Evolutionary conservation across 768 basidiomycete genomes (phyloP), one percentile per base, ranked within the genome.

Genomic region (Exidia glandulosa): DNA sequence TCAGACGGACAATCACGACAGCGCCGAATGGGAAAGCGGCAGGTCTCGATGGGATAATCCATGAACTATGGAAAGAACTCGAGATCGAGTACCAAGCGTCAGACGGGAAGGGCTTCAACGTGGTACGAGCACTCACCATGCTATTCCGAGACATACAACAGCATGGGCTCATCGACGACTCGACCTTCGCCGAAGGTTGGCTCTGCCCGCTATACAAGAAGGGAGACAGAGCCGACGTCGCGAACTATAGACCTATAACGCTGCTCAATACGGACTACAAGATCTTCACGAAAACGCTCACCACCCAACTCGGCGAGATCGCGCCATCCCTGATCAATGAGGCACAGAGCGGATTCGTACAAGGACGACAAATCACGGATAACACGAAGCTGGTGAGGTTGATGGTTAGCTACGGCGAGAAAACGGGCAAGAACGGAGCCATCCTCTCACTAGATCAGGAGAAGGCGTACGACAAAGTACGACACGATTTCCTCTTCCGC

Each of bases 141-240:
- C 4, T 72, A 75, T 64, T 79, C 80, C 0, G 78, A 77, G 12
- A 79, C 80, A 75, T 77, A 0, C 59, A 70, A 59, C 0, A 3
- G 1, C 2, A 72, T 36, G 73, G 75, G 0, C 2, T 71, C 0
- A 2, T 19, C 3, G 2, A 27, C 1, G 2, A 9, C 14, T 48
- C 47, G 1, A 3, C 23, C 0, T 79, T 75, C 54, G 25, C 69
- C 0, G 52, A 66, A 7, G 77, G 76, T 0, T 68, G 66, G 65
- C 67, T 72, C 60, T 68, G 74, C 67, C 75, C 72, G 0, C 32
- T 79, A 0, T 79, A 74, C 59, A 79, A 79, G 45, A 71, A 65
- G 7, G 64, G 47, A 9, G 61, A 62, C 31, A 9, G 14, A 30
- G 10, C 29, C 2, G 32, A 60, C 2, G 61, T 67, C 10, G 41